A percentile compares a stretch with the other conserved stretches of the same genome.
phyloP scores from a whole-genome alignment of 2,329 filamentous ascomycete species.

The Grosmannia clavigera region DNA sequence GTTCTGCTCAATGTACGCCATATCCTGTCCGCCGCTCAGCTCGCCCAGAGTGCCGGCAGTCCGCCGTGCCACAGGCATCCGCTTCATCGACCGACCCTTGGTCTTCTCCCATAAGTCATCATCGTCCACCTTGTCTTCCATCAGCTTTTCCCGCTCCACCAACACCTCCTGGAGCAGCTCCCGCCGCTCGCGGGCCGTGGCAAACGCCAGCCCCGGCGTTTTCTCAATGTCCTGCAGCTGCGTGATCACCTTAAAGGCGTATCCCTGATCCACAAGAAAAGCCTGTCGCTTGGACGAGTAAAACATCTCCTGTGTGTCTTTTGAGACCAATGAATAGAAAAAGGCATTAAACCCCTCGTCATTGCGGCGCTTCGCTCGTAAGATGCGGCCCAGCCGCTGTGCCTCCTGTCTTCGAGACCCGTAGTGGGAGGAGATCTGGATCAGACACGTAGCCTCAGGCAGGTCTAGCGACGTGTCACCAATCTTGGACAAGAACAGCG shows the following conservation, averaged over 20 bases:
- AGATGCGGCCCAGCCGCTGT: slow-evolving; percentile 81
- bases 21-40: slow-evolving; percentile 82
- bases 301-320: slow-evolving; percentile 96
- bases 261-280: slow-evolving; percentile 94
- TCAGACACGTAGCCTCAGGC: slow-evolving; percentile 90
- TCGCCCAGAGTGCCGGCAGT: slow-evolving; percentile 79
- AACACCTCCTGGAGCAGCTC: slow-evolving; percentile 83
- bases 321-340: slow-evolving; percentile 94
- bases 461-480: slow-evolving; percentile 96
- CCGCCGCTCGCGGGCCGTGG: slow-evolving; percentile 64
- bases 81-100: slow-evolving; percentile 10
- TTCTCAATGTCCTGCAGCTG: slow-evolving; percentile 84
- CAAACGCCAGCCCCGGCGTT: slow-evolving; percentile 68
- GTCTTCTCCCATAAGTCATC: slow-evolving; percentile 24
- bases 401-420: slow-evolving; percentile 94
- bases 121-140: slow-evolving; percentile 16
- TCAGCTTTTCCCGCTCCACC: slow-evolving; percentile 49
- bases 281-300: slow-evolving; percentile 95
- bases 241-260: slow-evolving; percentile 98
- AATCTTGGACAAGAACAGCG: slow-evolving; percentile 93
- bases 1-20: slow-evolving; percentile 89
- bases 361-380: slow-evolving; percentile 88
- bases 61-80: slow-evolving; percentile 44
- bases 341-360: slow-evolving; percentile 99
- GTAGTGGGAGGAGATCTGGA: slow-evolving; percentile 96